Conservation (phyloP, 2,329 filamentous ascomycete genomes). For the Talaromyces sp. region DNA sequence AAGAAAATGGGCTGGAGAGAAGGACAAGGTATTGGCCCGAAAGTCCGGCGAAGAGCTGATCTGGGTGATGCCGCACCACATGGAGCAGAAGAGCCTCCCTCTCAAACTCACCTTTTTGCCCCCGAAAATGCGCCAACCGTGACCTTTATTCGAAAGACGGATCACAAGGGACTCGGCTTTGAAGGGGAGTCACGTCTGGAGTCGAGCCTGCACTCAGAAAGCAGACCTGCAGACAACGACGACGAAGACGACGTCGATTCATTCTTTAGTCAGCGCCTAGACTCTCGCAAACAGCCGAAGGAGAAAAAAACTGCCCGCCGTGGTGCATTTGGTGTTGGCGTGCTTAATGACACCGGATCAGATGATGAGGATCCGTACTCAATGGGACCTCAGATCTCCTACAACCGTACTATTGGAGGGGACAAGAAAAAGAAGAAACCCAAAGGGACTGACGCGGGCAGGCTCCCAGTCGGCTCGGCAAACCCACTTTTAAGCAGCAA, state of each 20-base stretch:
- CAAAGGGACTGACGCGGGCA: slow-evolving; percentile 31
- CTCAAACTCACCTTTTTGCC: slow-evolving; percentile 68
- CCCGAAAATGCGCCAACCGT: slow-evolving; percentile 71
- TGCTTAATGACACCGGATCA: slow-evolving; percentile 88
- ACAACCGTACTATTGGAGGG: slow-evolving; percentile 73
- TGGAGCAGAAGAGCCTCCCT: slow-evolving; percentile 33
- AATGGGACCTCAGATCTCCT: slow-evolving; percentile 83
- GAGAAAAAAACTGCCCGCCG: slow-evolving; percentile 51
- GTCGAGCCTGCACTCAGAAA: slow-evolving; percentile 12
- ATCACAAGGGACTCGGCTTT: slow-evolving; percentile 44
- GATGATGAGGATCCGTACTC: slow-evolving; percentile 95
- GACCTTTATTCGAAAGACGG: slow-evolving; percentile 39
- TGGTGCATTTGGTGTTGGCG: slow-evolving; percentile 77
- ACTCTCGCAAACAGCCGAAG: slow-evolving; percentile 30
- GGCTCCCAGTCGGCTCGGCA: slow-evolving; percentile 42
- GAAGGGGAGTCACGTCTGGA: slow-evolving; percentile 34
- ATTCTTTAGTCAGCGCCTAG: slow-evolving; percentile 32
- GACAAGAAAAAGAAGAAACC: slow-evolving; percentile 68
- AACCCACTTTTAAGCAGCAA: slow-evolving; percentile 63
- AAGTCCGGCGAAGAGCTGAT: slow-evolving; percentile 67
- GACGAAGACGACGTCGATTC: slow-evolving; percentile 25
- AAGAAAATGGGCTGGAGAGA: slow-evolving; percentile 95
- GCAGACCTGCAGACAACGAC: slow-evolving; percentile 20
- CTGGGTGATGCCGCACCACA: slow-evolving; percentile 50
- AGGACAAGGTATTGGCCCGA: slow-evolving; percentile 88